Evolutionary conservation across 2,329 filamentous ascomycete genomes (phyloP).

Genomic region (Penicillium sp.): DNA sequence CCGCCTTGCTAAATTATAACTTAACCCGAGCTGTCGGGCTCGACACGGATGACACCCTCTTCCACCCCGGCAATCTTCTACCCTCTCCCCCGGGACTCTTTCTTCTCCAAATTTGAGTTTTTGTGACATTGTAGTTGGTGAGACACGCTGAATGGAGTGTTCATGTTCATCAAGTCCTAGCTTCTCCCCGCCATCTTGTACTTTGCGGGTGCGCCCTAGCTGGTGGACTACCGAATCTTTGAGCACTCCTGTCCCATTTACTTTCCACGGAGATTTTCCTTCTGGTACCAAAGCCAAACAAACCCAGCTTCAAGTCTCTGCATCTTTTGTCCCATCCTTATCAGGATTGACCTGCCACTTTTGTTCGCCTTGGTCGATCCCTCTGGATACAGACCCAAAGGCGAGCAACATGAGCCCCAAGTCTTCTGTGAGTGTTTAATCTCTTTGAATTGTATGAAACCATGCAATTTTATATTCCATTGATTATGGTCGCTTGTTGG

Average conservation of each 20-base stretch:
- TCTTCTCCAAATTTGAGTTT: too few relatives aligned
- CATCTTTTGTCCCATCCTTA: constrained; percentile 4
- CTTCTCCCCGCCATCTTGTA: constrained; percentile 6
- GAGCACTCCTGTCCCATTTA: neutral
- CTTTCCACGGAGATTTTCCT: neutral
- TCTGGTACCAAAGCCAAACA: neutral
- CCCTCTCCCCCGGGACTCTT: too few relatives aligned
- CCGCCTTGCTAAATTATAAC: constrained; percentile 33
- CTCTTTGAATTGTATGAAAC: neutral
- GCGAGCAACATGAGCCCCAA: constrained; percentile 16
- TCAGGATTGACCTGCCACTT: constrained; percentile 11
- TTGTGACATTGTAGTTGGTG: neutral
- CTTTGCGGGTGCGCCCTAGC: constrained; percentile 1
- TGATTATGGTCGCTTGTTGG: neutral
- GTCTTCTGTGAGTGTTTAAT: constrained; percentile 10
- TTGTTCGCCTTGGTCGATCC: constrained; percentile 5
- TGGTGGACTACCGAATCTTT: neutral
- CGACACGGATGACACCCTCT: constrained; percentile 2
- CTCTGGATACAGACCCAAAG: constrained; percentile 4
- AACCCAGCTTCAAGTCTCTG: constrained; percentile 4
- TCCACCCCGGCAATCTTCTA: too few relatives aligned
- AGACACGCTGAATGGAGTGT: neutral
- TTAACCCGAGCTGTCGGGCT: constrained; percentile 37
- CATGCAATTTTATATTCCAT: too few relatives aligned
- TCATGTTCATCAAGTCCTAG: constrained; percentile 7